These are phyloP conservation scores for Vitis hybrid DNA, from an alignment of 177 flowering plant species.

Conservation along the genomic window DNA sequence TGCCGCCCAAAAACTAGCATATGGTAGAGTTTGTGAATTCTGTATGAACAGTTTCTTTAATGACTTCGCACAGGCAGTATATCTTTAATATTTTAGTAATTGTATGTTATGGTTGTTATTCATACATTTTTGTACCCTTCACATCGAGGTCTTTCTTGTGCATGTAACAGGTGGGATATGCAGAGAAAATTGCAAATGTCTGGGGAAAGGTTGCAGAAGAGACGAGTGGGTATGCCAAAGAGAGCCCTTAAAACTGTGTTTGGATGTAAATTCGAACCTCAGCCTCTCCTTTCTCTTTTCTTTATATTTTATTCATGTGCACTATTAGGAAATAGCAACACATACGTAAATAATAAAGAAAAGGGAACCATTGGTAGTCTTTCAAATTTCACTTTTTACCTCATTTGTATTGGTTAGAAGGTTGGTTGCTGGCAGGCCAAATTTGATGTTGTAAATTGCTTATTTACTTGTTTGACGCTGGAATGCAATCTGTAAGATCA, in stretches of 20 bases:
- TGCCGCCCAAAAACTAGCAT: too few species aligned
- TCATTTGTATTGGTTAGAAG: conserved; percentile 11
- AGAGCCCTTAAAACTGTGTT: conserved; percentile 32
- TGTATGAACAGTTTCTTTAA: neutral
- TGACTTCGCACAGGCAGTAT: neutral
- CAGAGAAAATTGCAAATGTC: conserved; percentile 75
- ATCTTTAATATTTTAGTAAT: neutral
- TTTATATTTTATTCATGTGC: conserved; percentile 2
- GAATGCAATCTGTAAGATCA: too few species aligned
- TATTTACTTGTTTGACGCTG: conserved; percentile 3
- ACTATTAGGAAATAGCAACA: conserved; percentile 6
- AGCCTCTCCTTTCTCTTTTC: neutral
- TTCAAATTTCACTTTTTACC: neutral
- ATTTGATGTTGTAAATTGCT: conserved; percentile 8
- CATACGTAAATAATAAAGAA: conserved; percentile 1
- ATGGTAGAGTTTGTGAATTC: neutral
- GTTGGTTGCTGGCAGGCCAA: neutral
- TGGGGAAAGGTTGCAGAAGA: conserved; percentile 87
- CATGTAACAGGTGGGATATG: conserved; percentile 63
- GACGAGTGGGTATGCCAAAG: conserved; percentile 58
- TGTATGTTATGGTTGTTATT: neutral
- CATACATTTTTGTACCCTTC: neutral
- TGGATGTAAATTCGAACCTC: conserved; percentile 28
- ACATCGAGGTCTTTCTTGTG: neutral
- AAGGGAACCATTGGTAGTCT: conserved; percentile 4